Evolutionary conservation across 129 eudicot genomes (phyloP), one percentile per base, ranked within the genome.

Genomic region (Gnaphalium uliginosum): DNA sequence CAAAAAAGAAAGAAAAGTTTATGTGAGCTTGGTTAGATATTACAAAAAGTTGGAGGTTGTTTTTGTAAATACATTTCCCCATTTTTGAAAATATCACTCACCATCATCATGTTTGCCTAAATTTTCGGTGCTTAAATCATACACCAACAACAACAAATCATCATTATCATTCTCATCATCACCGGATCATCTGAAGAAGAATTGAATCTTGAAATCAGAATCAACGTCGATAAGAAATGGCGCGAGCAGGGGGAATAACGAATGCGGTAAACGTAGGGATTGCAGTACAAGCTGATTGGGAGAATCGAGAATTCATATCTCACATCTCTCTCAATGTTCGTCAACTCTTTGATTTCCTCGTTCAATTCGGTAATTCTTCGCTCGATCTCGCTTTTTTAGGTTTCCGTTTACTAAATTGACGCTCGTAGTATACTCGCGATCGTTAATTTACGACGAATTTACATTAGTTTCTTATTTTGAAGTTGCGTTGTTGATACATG

Each of bases 211-310:
- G 71, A 63, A 70, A 48, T 59, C 67, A 35, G 41, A 71, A 22
- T 71, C 67, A 33, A 29, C 17, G 6, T 26, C 30, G 23, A 30
- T 41, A 11, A 37, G 4, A 56, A 73, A 91, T 87, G 96, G 86
- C 96, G 35, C 72, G 96, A 85, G 91, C 93, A 5, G 98, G 97
- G 10, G 97, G 98, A 67, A 90, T 93, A 66, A 93, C 96, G 33
- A 90, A 93, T 46, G 98, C 98, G 17, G 98, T 93, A 75, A 93
- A 93, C 76, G 96, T 93, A 19, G 98, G 98, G 63, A 93, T 93
- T 26, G 96, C 98, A 73, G 98, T 93, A 0, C 98, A 90, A 83
- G 98, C 98, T 0, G 96, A 90, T 75, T 93, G 98, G 98, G 98
- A 93, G 78, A 93, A 88, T 78, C 95, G 96, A n/a, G 96, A 93